These are phyloP conservation scores for Cyclocybe aegerita DNA, from an alignment of 768 basidiomycete species.

Conservation along the genomic window DNA sequence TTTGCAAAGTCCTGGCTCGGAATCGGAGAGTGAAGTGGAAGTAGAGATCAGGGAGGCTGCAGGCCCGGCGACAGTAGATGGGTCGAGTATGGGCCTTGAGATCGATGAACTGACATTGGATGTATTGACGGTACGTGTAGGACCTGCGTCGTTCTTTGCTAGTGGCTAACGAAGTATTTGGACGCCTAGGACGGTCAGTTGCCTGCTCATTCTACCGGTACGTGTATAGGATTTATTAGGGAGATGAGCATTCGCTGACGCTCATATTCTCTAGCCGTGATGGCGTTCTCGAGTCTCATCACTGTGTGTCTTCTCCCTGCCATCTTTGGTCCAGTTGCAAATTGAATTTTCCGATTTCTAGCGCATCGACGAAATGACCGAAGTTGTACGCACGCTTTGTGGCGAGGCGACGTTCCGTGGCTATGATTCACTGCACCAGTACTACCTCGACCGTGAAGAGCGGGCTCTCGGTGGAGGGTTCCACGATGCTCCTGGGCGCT, in stretches of 20 bases:
- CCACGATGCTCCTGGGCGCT: not conserved
- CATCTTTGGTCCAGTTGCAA: not conserved
- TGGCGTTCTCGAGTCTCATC: conserved; percentile 40
- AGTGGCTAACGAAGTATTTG: not conserved
- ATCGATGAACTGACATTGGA: conserved; percentile 39
- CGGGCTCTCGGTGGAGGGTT: conserved; percentile 29
- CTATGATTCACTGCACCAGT: conserved; percentile 34
- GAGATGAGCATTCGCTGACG: not conserved
- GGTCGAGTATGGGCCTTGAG: conserved; percentile 40
- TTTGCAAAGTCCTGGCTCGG: conserved; percentile 5
- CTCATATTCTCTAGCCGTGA: conserved; percentile 26
- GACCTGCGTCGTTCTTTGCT: not conserved
- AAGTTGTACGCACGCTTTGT: conserved; percentile 37
- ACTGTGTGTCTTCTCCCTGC: conserved; percentile 23
- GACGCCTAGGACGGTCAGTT: conserved; percentile 36
- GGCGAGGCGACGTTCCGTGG: conserved; percentile 41
- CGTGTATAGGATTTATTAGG: not conserved
- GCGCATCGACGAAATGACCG: conserved; percentile 41
- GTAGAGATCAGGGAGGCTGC: conserved; percentile 15
- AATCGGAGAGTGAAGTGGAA: conserved; percentile 2
- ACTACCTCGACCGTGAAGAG: conserved; percentile 38
- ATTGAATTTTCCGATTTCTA: conserved; percentile 8
- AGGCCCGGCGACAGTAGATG: conserved; percentile 35
- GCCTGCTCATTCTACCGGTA: conserved; percentile 42
- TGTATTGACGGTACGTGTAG: conserved; percentile 31